phyloP scores from a whole-genome alignment of 2,329 filamentous ascomycete genomes.

The Cladosporium sp. region DNA sequence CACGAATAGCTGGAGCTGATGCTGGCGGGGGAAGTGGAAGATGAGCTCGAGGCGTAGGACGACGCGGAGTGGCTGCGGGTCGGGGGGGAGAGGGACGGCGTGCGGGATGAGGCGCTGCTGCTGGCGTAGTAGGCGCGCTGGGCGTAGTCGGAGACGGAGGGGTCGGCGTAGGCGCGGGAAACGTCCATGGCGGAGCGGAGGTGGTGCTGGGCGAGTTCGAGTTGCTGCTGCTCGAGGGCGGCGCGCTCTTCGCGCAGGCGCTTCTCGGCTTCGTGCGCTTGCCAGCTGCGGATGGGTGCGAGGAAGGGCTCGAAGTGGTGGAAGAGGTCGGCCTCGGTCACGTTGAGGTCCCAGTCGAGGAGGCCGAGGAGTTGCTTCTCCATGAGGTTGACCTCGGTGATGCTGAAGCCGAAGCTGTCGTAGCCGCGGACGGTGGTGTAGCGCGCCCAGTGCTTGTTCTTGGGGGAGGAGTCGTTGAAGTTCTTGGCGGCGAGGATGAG shows the following conservation, averaged over 20 bases:
- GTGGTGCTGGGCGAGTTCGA: constrained; percentile 37
- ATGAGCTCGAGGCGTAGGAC: constrained; percentile 32
- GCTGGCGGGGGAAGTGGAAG: constrained; percentile 31
- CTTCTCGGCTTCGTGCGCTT: constrained; percentile 53
- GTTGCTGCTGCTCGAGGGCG: constrained; percentile 30
- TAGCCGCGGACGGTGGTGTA: constrained; percentile 76
- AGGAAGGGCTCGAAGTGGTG: constrained; percentile 84
- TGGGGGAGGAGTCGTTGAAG: constrained; percentile 95
- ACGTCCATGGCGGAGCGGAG: constrained; percentile 25
- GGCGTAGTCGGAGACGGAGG: constrained; percentile 27
- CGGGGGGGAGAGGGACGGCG: constrained; percentile 47
- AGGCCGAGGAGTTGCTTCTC: constrained; percentile 97
- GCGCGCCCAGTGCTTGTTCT: constrained; percentile 99
- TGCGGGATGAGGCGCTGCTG: constrained; percentile 40
- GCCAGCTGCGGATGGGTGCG: constrained; percentile 67
- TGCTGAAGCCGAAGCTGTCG: constrained; percentile 81
- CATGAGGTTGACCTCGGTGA: constrained; percentile 98
- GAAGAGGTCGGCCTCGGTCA: constrained; percentile 81
- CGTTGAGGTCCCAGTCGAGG: constrained; percentile 88
- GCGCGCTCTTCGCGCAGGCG: constrained; percentile 40
- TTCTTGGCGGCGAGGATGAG: constrained; percentile 92
- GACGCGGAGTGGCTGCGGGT: constrained; percentile 36
- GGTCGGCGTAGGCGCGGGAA: constrained; percentile 34
- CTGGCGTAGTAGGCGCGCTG: constrained; percentile 26
- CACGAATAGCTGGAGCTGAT: constrained; percentile 32